These are phyloP conservation scores for Apium graveolens DNA, from an alignment of 129 eudicot species.

Conservation along the genomic window DNA sequence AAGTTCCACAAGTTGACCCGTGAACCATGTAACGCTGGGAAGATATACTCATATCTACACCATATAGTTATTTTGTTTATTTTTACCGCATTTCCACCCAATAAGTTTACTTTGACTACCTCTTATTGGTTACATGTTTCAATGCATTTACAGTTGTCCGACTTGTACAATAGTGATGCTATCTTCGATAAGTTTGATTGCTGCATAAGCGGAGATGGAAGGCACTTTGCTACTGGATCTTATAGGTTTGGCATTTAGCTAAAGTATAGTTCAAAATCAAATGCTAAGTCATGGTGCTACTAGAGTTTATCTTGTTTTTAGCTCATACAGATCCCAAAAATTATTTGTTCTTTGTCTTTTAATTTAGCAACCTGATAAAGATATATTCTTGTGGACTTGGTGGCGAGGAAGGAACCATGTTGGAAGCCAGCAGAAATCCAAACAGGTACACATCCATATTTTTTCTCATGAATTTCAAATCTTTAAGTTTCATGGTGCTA, in stretches of 20 bases:
- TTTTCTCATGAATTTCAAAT: not conserved
- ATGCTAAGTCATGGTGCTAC: constrained; percentile 1
- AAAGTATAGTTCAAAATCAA: not conserved
- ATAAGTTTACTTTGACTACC: not conserved
- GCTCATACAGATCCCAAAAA: constrained; percentile 22
- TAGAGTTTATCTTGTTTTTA: constrained; percentile 14
- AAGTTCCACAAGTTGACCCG: not conserved
- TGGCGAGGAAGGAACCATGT: constrained; percentile 48
- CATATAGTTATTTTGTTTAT: not conserved
- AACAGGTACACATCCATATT: constrained; percentile 29
- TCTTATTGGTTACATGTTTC: not conserved
- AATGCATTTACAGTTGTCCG: constrained; percentile 41
- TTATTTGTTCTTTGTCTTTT: constrained; percentile 17
- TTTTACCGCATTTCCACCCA: not conserved
- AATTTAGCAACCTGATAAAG: constrained; percentile 53
- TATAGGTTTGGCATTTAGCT: constrained; percentile 45
- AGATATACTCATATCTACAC: not conserved
- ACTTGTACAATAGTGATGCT: constrained; percentile 67
- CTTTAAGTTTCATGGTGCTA: not conserved
- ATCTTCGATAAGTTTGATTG: constrained; percentile 88
- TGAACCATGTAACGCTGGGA: not conserved
- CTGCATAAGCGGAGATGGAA: constrained; percentile 75
- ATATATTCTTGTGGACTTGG: constrained; percentile 45
- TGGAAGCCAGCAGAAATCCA: constrained; percentile 58
- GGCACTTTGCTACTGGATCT: constrained; percentile 80